Conservation (phyloP, 2,329 filamentous ascomycete species). For the Eutypella sp. region DNA sequence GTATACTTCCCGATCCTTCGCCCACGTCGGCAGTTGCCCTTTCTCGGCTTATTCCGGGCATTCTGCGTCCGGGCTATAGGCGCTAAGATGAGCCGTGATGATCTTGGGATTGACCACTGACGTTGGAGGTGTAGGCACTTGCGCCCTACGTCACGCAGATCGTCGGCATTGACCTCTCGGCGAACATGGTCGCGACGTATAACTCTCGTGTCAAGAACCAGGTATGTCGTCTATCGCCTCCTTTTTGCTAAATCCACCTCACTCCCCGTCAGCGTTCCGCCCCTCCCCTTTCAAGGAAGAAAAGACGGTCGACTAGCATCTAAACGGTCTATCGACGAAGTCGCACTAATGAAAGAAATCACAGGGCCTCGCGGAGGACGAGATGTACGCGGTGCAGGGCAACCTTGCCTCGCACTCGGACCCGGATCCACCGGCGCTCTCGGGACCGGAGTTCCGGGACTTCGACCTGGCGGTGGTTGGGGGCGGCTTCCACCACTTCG, state of each 20-base stretch:
- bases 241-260: background rate
- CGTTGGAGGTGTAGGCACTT: slow-evolving; percentile 43
- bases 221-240: slow-evolving; percentile 26
- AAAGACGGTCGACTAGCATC: background rate
- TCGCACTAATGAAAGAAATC: slow-evolving; percentile 1
- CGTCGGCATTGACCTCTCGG: slow-evolving; percentile 65
- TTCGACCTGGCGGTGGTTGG: slow-evolving; percentile 66
- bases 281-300: background rate
- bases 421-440: slow-evolving; percentile 46
- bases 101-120: too few relatives aligned
- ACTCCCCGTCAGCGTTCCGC: background rate
- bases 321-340: too few relatives aligned
- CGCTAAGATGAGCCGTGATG: too few relatives aligned
- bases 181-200: slow-evolving; percentile 65
- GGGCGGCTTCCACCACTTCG: slow-evolving; percentile 63
- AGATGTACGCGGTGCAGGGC: slow-evolving; percentile 54
- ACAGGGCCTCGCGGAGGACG: slow-evolving; percentile 43
- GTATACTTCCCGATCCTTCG: slow-evolving; percentile 16
- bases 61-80: too few relatives aligned
- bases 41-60: background rate
- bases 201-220: slow-evolving; percentile 55
- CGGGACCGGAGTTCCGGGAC: slow-evolving; percentile 56
- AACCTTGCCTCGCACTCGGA: slow-evolving; percentile 48
- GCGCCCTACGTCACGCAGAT: slow-evolving; percentile 58
- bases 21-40: background rate